Conservation (phyloP, 2,329 filamentous ascomycete genomes). For the Pezicula carpinea region DNA sequence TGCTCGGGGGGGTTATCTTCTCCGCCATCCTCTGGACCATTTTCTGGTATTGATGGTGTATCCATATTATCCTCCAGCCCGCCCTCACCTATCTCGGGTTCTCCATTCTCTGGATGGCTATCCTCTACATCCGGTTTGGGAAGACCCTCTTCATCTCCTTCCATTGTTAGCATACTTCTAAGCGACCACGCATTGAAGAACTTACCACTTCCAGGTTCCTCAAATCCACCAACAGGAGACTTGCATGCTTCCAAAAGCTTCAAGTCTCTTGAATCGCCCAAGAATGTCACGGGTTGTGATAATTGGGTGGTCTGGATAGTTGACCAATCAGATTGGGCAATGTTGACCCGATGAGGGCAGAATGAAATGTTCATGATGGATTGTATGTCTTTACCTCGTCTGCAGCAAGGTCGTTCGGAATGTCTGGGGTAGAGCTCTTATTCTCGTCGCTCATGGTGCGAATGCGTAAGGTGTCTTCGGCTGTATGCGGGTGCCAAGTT, state of each 20-base stretch:
- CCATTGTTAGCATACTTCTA: neutral
- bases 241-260: slow-evolving; percentile 17
- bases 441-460: slow-evolving; percentile 18
- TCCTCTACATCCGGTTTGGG: neutral
- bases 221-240: neutral
- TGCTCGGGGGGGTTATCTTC: neutral
- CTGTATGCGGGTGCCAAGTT: slow-evolving; percentile 25
- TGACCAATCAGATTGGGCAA: slow-evolving; percentile 20
- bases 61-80: too few species aligned
- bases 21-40: neutral
- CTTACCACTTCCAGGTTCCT: neutral
- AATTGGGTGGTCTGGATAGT: slow-evolving; percentile 18
- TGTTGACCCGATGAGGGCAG: slow-evolving; percentile 24
- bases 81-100: too few species aligned
- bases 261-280: slow-evolving; percentile 14
- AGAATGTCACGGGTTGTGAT: slow-evolving; percentile 18
- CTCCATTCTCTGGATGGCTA: too few species aligned
- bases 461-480: slow-evolving; percentile 15
- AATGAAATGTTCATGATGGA: slow-evolving; percentile 26
- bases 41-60: too few species aligned
- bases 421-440: slow-evolving; percentile 21
- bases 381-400: slow-evolving; percentile 18
- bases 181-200: neutral
- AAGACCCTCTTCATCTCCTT: neutral
- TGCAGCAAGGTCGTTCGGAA: slow-evolving; percentile 10